These are phyloP conservation scores for Uncinocarpus reesii DNA, from an alignment of 2,329 filamentous ascomycete genomes.

Conservation along the genomic window DNA sequence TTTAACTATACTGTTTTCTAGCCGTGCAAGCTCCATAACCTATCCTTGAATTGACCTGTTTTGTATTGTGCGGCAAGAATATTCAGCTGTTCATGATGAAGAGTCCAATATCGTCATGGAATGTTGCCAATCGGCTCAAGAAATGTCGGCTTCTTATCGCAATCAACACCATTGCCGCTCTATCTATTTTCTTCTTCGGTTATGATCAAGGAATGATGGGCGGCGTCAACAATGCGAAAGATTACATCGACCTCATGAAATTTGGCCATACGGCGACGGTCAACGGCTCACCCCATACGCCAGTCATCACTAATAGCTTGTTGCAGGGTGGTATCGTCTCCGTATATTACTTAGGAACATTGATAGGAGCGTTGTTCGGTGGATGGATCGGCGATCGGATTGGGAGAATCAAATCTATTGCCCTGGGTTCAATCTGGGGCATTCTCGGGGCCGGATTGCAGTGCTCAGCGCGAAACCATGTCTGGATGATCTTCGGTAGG, in stretches of 20 bases:
- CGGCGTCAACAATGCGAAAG: conserved; percentile 54
- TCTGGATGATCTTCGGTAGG: conserved; percentile 60
- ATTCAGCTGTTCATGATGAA: background rate
- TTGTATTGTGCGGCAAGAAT: background rate
- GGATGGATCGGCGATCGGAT: conserved; percentile 55
- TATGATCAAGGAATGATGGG: conserved; percentile 49
- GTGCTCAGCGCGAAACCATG: conserved; percentile 53
- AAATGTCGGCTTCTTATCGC: conserved; percentile 49
- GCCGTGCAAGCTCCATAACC: background rate
- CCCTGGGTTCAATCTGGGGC: conserved; percentile 48
- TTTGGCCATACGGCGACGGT: conserved; percentile 50
- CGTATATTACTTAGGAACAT: conserved; percentile 50
- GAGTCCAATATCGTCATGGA: conserved; percentile 24
- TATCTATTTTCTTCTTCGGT: conserved; percentile 60
- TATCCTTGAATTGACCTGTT: background rate
- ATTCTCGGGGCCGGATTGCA: conserved; percentile 55
- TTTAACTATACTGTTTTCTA: background rate
- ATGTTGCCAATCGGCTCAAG: conserved; percentile 46
- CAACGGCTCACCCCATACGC: conserved; percentile 32
- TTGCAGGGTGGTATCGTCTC: conserved; percentile 55
- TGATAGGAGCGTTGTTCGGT: conserved; percentile 53
- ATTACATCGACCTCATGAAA: conserved; percentile 56
- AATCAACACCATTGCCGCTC: conserved; percentile 52
- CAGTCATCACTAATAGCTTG: conserved; percentile 50
- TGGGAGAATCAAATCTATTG: conserved; percentile 56